These are phyloP conservation scores for Carpinus fangiana DNA, from an alignment of 306 rosid genomes.

Conservation along the genomic window DNA sequence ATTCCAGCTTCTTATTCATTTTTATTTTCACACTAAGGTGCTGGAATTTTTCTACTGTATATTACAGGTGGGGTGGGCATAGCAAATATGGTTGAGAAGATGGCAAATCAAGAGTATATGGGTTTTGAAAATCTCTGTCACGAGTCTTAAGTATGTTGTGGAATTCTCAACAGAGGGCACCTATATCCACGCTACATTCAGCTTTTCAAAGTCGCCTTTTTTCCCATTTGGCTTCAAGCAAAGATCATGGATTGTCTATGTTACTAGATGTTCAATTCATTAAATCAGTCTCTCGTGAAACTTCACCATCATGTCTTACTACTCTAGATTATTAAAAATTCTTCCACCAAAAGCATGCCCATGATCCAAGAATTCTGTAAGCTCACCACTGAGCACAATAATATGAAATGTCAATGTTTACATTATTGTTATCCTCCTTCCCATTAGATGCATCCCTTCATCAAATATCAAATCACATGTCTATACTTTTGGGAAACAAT, in stretches of 20 bases:
- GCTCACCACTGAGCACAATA: conserved; percentile 5
- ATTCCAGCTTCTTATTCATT: background rate
- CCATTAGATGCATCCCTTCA: background rate
- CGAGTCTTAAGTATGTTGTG: conserved; percentile 29
- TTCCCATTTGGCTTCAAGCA: conserved; percentile 30
- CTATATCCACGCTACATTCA: conserved; percentile 18
- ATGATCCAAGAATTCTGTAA: conserved; percentile 12
- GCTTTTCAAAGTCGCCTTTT: conserved; percentile 18
- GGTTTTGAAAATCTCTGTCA: conserved; percentile 66
- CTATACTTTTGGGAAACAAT: background rate
- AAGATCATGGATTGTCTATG: conserved; percentile 15
- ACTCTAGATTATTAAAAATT: background rate
- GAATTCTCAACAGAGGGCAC: conserved; percentile 1
- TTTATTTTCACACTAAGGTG: background rate
- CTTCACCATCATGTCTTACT: background rate
- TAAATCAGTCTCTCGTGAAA: conserved; percentile 14
- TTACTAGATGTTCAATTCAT: conserved; percentile 20
- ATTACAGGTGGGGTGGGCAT: conserved; percentile 75
- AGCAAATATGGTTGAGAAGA: conserved; percentile 66
- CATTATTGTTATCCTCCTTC: background rate
- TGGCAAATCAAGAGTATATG: conserved; percentile 72
- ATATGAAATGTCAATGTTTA: background rate
- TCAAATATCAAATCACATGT: background rate
- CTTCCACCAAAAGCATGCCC: background rate
- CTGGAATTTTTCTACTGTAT: conserved; percentile 10